Evolutionary conservation across 2,329 filamentous ascomycete genomes (phyloP), one percentile per base, ranked within the genome.

Genomic region (Fusarium penzigii): DNA sequence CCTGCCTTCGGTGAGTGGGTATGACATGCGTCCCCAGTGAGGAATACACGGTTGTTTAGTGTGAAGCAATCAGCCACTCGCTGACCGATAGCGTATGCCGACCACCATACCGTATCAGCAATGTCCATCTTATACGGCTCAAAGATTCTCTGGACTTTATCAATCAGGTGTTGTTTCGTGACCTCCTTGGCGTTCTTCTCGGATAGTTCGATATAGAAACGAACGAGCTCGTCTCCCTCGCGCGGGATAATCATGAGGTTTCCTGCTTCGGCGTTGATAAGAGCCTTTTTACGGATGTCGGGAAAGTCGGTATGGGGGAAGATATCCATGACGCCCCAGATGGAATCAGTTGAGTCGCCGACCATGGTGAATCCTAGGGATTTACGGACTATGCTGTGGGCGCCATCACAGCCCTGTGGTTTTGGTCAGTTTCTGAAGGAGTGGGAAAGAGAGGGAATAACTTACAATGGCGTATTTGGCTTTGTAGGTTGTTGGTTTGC

Each of bases 21-120:
- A 62, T 80, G 76, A 3, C 82, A 80, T 1, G 84, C 85, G 65
- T 89, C 86, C 3, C 86, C 86, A 0, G 84, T 82, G 4, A 89
- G 73, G 65, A 90, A 90, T n/a, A 90, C 75, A 3, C 85, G 77
- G 29, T 78, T 74, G 29, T 73, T 68, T 17, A 74, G 73, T 40
- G 76, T 78, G 67, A 86, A 87, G 45, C 77, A 70, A 6, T 75
- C 75, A 7, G 79, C 82, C 0, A 87, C 76, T n/a, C 85, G 74
- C 64, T 87, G 85, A 0, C 84, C 84, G 42, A 88, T 85, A 7
- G 75, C 70, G 55, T 88, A 88, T 1, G 81, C 82, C 0, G 81
- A 84, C 81, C 84, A 87, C 85, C 85, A 88, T 1, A 52, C 58
- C 1, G 82, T 84, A 48, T 79, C 77, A 1, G 74, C 74, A 42